Percentiles rank a stretch among this genome's conserved stretches.
Evolutionary conservation across 768 basidiomycete species (phyloP).

Genomic region (Obba rivulosa): DNA sequence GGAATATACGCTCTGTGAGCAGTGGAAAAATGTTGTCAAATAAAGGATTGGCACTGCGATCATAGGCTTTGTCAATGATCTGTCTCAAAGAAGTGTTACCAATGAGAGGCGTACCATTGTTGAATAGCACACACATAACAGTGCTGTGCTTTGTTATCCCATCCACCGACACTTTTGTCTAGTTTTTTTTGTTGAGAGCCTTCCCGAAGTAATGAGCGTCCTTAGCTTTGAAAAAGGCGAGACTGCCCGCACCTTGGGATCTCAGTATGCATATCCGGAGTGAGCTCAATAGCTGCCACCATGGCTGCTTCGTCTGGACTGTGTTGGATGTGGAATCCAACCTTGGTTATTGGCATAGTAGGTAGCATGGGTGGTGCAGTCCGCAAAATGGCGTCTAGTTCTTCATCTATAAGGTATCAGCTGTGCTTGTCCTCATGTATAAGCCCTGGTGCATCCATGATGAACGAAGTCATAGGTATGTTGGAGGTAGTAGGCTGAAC

Average conservation of each 20-base stretch:
- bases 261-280: conserved; percentile 91
- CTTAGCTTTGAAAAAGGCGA: conserved; percentile 98
- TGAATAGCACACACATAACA: conserved; percentile 95
- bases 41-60: conserved; percentile 95
- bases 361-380: conserved; percentile 69
- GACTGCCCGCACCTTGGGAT: conserved; percentile 95
- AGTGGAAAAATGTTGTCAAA: conserved; percentile 98
- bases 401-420: conserved; percentile 92
- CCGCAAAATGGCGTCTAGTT: conserved; percentile 88
- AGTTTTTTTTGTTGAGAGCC: conserved; percentile 92
- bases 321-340: conserved; percentile 94
- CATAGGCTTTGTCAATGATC: conserved; percentile 98
- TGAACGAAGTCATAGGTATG: conserved; percentile 69
- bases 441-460: conserved; percentile 80
- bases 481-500: too few relatives aligned
- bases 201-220: conserved; percentile 98
- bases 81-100: conserved; percentile 96
- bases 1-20: conserved; percentile 95
- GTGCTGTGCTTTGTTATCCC: conserved; percentile 99
- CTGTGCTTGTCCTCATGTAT: conserved; percentile 95
- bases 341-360: conserved; percentile 43
- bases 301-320: conserved; percentile 85
- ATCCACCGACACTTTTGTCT: conserved; percentile 86
- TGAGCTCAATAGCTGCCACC: conserved; percentile 87
- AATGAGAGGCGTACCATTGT: conserved; percentile 98